Base-by-base conservation (phyloP, 257 asterid genomes). In the Solanum neorickii region DNA sequence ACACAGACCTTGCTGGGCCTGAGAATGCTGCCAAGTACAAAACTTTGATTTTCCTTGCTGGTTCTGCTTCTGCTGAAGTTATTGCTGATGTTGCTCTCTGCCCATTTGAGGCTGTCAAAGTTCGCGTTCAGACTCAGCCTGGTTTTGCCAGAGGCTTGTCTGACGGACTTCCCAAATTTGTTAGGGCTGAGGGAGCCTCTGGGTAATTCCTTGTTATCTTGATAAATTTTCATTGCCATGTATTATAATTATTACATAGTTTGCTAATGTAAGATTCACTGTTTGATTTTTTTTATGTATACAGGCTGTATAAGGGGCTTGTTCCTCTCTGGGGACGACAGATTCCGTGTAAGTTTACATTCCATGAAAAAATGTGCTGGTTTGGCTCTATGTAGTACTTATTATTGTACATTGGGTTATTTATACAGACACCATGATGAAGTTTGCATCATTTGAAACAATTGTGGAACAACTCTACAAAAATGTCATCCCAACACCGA, bases 251-350 rank as follows among this genome's bases (percentile, higher is more conserved):
- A 9, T 44, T 37, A 15, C n/a, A 29, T 25, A 15, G 39, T 37
- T 33, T 77, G 5, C 15, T 59, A 31, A 27, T 8, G 13, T 15
- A 70, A 12, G 74, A 3, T 62, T 85, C 41, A 39, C 10, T 10
- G 9, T 46, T 73, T 31, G 14, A 46, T n/a, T n/a, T 33, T 33
- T 33, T 33, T 83, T 75, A 86, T 86, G 75, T 42, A 3, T 90
- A 83, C 93, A 93, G 97, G 91, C 89, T 93, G 41, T 94, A 92
- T 84, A 94, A 91, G 87, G 97, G 97, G 88, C 84, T 94, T 35
- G 93, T 91, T 89, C 96, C 97, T 44, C 97, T 94, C 18, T 94
- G 97, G 97, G 97, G 97, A 80, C 91, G 97, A 21, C 97, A 94
- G 47, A 94, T 94, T 91, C 97, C 97, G 87, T 94, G 97, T 94